phyloP scores from a whole-genome alignment of 1,139 yeast species.

The Oligophagozyma castellii region DNA sequence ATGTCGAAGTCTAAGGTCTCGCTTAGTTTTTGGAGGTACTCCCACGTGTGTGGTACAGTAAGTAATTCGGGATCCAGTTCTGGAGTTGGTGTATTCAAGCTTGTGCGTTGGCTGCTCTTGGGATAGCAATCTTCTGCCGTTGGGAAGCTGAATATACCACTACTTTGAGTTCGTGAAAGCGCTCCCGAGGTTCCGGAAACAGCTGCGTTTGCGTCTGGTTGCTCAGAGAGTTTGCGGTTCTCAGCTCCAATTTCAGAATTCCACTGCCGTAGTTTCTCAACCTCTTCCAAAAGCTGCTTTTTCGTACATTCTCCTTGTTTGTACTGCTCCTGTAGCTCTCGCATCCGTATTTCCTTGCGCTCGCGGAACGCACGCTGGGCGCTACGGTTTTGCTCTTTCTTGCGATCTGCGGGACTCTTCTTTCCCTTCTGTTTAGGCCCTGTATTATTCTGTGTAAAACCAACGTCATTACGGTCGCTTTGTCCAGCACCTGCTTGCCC shows the following conservation, averaged over 20 bases:
- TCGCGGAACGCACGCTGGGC: conserved; percentile 96
- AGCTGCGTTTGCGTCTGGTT: conserved; percentile 1
- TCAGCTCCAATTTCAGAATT: conserved; percentile 9
- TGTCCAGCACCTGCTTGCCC: too few species aligned
- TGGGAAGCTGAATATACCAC: not conserved
- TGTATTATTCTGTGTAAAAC: too few species aligned
- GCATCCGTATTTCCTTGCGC: conserved; percentile 77
- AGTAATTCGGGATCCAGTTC: conserved; percentile 35
- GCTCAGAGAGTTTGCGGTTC: conserved; percentile 7
- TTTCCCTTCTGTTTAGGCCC: too few species aligned
- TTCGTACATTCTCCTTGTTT: conserved; percentile 1
- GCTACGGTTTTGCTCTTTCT: conserved; percentile 95
- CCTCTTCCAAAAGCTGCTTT: conserved; percentile 2
- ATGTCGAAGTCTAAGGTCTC: conserved; percentile 45
- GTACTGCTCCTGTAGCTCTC: conserved; percentile 62
- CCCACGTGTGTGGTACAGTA: conserved; percentile 77
- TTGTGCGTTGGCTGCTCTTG: too few species aligned
- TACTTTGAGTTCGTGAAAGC: not conserved
- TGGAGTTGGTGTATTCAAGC: too few species aligned
- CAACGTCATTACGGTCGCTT: too few species aligned
- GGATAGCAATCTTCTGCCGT: not conserved
- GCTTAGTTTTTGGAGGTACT: conserved; percentile 38
- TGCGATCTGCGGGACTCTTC: conserved; percentile 60
- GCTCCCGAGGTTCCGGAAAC: not conserved
- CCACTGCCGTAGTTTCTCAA: conserved; percentile 5